Evolutionary conservation across 139 green algal genomes (phyloP).

Genomic region (Gonium pectorale): DNA sequence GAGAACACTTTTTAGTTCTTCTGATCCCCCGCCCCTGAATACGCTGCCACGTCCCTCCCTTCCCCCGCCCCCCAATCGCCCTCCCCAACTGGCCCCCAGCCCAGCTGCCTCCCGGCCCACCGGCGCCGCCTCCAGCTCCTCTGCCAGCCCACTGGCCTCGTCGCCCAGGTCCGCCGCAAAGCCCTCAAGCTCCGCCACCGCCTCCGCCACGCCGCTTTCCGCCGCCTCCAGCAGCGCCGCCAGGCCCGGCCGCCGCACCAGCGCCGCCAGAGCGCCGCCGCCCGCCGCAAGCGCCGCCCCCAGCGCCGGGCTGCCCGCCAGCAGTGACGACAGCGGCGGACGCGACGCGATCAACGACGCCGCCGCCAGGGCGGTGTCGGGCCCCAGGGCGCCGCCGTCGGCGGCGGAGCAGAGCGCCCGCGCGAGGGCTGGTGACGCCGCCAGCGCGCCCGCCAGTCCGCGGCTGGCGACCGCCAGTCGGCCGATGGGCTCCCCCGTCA

Average conservation of each 20-base stretch:
- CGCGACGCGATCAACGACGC: conserved; percentile 3
- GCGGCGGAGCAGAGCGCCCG: not conserved
- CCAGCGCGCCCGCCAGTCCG: conserved; percentile 11
- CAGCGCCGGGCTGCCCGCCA: not conserved
- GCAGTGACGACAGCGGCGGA: not conserved
- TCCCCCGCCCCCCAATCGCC: not conserved
- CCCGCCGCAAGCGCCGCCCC: not conserved
- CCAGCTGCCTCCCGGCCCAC: not conserved
- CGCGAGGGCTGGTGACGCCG: not conserved
- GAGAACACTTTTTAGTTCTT: too few species aligned
- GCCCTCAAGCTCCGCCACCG: not conserved
- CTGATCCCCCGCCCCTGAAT: too few species aligned
- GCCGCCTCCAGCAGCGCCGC: not conserved
- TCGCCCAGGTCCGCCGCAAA: conserved; percentile 6
- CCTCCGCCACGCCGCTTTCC: not conserved
- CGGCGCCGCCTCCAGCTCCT: not conserved
- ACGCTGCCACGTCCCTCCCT: too few species aligned
- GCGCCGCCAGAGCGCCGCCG: not conserved
- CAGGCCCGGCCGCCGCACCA: not conserved
- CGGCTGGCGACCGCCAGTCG: not conserved
- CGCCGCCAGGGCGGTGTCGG: not conserved
- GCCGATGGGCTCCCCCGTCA: conserved; percentile 4
- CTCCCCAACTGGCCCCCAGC: not conserved
- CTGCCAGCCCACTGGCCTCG: not conserved
- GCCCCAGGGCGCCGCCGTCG: not conserved